These are phyloP conservation scores for Leccinum colubrinum DNA, from an alignment of 1,284 basidiomycete species.

Conservation along the genomic window DNA sequence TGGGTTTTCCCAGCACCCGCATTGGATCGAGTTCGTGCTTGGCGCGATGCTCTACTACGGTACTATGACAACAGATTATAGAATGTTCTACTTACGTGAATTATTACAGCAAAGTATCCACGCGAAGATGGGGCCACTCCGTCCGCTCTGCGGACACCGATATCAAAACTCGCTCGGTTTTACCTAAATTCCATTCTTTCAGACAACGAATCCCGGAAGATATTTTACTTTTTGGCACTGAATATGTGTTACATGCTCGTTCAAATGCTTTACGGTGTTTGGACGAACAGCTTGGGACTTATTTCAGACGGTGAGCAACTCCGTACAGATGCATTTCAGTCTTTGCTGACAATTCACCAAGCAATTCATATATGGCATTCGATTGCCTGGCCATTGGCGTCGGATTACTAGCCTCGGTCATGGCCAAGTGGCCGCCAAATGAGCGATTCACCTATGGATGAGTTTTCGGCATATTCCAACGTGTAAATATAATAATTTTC, in stretches of 20 bases:
- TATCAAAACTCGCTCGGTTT: conserved; percentile 59
- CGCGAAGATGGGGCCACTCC: conserved; percentile 43
- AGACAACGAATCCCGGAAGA: conserved; percentile 90
- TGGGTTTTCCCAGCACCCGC: conserved; percentile 52
- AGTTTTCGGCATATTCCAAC: conserved; percentile 17
- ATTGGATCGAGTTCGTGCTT: conserved; percentile 54
- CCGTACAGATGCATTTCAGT: background rate
- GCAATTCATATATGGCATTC: conserved; percentile 99
- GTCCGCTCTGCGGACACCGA: conserved; percentile 50
- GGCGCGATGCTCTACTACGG: conserved; percentile 57
- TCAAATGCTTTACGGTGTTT: conserved; percentile 94
- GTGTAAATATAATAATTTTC: background rate
- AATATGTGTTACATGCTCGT: conserved; percentile 97
- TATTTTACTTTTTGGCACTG: conserved; percentile 95
- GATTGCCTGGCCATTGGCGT: conserved; percentile 98
- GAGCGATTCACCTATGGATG: conserved; percentile 94
- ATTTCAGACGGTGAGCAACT: conserved; percentile 87
- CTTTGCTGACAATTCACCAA: conserved; percentile 33
- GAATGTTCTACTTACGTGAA: conserved; percentile 4
- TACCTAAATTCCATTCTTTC: conserved; percentile 89
- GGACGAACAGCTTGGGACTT: conserved; percentile 95
- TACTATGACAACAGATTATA: conserved; percentile 28
- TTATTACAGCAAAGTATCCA: conserved; percentile 53
- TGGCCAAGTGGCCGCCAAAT: conserved; percentile 97
- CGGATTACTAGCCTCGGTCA: conserved; percentile 94